Conservation (phyloP, 2,329 filamentous ascomycete species). For the Cryphonectria carpinicola region DNA sequence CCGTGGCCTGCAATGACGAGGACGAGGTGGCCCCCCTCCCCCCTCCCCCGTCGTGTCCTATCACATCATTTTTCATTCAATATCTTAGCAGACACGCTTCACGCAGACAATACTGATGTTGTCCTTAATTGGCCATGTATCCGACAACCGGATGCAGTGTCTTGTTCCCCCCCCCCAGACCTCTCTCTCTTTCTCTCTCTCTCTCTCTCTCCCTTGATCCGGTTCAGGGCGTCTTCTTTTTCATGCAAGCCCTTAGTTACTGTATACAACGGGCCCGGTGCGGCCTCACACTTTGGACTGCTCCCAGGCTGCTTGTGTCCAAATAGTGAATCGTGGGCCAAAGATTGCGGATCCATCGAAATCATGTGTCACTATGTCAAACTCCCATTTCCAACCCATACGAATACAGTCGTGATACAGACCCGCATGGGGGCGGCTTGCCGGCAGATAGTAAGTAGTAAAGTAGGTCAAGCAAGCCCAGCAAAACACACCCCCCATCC, state of each 20-base stretch:
- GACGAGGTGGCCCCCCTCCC: too few species aligned
- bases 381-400: slow-evolving; percentile 13
- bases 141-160: background rate
- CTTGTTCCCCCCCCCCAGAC: background rate
- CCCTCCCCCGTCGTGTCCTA: background rate
- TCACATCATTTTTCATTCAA: background rate
- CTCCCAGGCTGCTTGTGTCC: background rate
- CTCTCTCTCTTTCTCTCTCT: too few species aligned
- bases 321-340: background rate
- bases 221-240: background rate
- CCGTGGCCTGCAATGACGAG: slow-evolving; percentile 10
- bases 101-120: background rate
- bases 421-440: background rate
- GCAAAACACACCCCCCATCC: background rate
- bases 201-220: background rate
- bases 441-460: background rate
- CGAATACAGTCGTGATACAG: slow-evolving; percentile 17
- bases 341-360: background rate
- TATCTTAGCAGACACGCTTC: background rate
- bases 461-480: slow-evolving; percentile 9
- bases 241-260: background rate
- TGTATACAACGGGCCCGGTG: background rate
- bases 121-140: background rate
- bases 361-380: slow-evolving; percentile 19
- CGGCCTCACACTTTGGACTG: slow-evolving; percentile 1